Percentiles rank a stretch among this genome's conserved stretches.
phyloP scores from a whole-genome alignment of 2,329 filamentous ascomycete genomes.

The Lachnellula hyalina region DNA sequence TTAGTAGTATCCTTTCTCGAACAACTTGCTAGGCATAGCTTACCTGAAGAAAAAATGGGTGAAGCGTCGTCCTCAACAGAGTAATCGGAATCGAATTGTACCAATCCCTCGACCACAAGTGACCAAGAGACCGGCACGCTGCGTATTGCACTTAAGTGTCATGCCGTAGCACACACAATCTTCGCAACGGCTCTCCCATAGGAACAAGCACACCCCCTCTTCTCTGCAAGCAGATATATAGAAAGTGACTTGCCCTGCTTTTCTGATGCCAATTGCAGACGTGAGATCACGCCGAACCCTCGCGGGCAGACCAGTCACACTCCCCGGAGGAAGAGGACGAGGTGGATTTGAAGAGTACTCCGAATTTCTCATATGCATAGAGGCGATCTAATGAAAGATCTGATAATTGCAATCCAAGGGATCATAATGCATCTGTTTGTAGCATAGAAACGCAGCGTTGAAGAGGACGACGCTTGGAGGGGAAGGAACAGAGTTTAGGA shows the following conservation, averaged over 20 bases:
- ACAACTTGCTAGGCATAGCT: conserved; percentile 9
- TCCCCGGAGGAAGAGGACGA: conserved; percentile 39
- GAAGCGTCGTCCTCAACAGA: conserved; percentile 34
- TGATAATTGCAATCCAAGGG: conserved; percentile 29
- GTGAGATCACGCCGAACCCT: conserved; percentile 79
- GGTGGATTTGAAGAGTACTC: conserved; percentile 78
- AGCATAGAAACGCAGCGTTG: conserved; percentile 97
- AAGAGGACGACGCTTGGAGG: conserved; percentile 71
- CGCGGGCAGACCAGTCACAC: conserved; percentile 63
- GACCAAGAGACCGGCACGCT: conserved; percentile 52
- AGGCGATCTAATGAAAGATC: conserved; percentile 20
- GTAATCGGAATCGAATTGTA: conserved; percentile 38
- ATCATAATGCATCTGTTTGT: conserved; percentile 56
- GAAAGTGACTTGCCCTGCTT: conserved; percentile 54
- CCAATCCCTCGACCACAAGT: conserved; percentile 21
- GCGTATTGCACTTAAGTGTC: conserved; percentile 97
- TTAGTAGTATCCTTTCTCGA: conserved; percentile 30
- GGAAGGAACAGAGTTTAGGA: conserved; percentile 30
- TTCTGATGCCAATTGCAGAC: conserved; percentile 92
- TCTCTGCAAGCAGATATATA: conserved; percentile 31
- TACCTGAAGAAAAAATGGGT: conserved; percentile 25
- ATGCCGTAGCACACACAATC: conserved; percentile 65
- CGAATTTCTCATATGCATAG: conserved; percentile 93
- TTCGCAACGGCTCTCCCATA: conserved; percentile 93
- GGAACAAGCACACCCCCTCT: conserved; percentile 44